phyloP scores from a whole-genome alignment of 805 yeast species.

The Metschnikowia dekortorum region DNA sequence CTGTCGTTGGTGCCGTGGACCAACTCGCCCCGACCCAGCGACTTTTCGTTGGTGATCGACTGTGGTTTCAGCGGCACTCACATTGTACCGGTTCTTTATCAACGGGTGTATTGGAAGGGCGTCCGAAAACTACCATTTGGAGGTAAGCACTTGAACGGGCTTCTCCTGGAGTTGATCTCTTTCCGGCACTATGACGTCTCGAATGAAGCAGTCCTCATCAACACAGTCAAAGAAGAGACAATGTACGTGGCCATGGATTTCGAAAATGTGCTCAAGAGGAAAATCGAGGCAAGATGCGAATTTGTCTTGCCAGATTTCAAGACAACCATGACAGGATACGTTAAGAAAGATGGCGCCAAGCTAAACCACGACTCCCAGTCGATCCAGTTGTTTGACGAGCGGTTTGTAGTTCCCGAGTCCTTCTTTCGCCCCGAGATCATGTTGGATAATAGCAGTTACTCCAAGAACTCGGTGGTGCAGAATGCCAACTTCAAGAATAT shows the following conservation, averaged over 20 bases:
- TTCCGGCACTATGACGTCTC: conserved; percentile 90
- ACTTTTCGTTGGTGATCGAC: conserved; percentile 78
- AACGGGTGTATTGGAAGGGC: conserved; percentile 71
- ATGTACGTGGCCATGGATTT: conserved; percentile 66
- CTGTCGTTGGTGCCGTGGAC: conserved; percentile 62
- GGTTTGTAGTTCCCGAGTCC: conserved; percentile 84
- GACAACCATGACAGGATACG: conserved; percentile 72
- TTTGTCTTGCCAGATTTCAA: conserved; percentile 87
- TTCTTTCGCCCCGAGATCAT: conserved; percentile 77
- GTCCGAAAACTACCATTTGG: conserved; percentile 79
- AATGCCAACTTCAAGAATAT: conserved; percentile 58
- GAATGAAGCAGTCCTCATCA: conserved; percentile 82
- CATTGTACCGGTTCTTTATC: conserved; percentile 79
- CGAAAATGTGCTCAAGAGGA: conserved; percentile 38
- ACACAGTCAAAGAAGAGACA: conserved; percentile 77
- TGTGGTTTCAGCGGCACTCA: conserved; percentile 86
- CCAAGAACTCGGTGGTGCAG: conserved; percentile 29
- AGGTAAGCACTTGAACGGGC: conserved; percentile 80
- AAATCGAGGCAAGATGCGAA: conserved; percentile 44
- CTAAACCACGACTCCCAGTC: conserved; percentile 55
- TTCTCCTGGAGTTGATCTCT: conserved; percentile 76
- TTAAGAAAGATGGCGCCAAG: conserved; percentile 31
- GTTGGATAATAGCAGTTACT: conserved; percentile 31
- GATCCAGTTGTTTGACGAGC: conserved; percentile 69
- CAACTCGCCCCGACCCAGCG: conserved; percentile 23